These are phyloP conservation scores for Letharia lupina DNA, from an alignment of 495 filamentous ascomycete species.

Conservation along the genomic window DNA sequence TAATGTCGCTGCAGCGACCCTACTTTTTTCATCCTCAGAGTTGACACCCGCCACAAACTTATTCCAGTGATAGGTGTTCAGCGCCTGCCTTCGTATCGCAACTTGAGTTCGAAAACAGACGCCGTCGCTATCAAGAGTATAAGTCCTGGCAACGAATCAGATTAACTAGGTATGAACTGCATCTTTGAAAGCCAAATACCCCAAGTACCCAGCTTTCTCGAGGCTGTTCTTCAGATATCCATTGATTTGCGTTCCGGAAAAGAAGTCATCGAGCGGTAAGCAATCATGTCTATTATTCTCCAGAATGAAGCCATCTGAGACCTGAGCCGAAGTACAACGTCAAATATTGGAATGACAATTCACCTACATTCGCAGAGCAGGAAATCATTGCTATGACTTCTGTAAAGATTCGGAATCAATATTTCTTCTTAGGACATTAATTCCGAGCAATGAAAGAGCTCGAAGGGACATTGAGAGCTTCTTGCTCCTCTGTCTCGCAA, in stretches of 20 bases:
- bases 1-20: slow-evolving; percentile 31
- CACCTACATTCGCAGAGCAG: slow-evolving; percentile 63
- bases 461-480: not conserved
- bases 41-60: slow-evolving; percentile 39
- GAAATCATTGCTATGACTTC: slow-evolving; percentile 66
- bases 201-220: slow-evolving; percentile 53
- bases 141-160: slow-evolving; percentile 37
- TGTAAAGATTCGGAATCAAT: not conserved
- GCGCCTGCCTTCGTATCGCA: slow-evolving; percentile 47
- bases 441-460: not conserved
- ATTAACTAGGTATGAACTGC: not conserved
- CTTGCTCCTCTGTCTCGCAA: not conserved
- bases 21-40: slow-evolving; percentile 27
- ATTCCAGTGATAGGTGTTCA: slow-evolving; percentile 34
- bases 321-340: slow-evolving; percentile 6
- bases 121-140: slow-evolving; percentile 50
- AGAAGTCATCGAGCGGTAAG: slow-evolving; percentile 56
- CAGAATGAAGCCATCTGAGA: slow-evolving; percentile 63
- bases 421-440: not conserved
- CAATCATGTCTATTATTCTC: slow-evolving; percentile 59
- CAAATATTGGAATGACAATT: not conserved
- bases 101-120: slow-evolving; percentile 67
- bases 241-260: slow-evolving; percentile 46
- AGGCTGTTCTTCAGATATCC: slow-evolving; percentile 11
- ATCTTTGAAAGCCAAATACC: slow-evolving; percentile 30